Conservation (phyloP, 2,329 filamentous ascomycete species). For the Helotiales sp. region DNA sequence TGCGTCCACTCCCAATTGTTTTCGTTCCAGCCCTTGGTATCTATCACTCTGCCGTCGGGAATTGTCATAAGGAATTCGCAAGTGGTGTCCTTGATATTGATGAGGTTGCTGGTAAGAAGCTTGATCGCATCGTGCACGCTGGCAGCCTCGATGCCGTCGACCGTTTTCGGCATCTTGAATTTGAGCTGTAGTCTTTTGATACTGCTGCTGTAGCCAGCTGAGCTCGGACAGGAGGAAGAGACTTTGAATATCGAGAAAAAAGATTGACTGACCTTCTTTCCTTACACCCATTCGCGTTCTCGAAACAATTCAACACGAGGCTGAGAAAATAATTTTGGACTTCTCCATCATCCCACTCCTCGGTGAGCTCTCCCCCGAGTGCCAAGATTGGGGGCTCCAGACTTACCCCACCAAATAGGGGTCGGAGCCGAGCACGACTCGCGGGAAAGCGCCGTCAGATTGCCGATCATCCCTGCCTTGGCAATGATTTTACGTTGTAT, state of each 20-base stretch:
- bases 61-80: conserved; percentile 73
- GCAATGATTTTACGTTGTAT: neutral
- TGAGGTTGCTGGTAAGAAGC: conserved; percentile 41
- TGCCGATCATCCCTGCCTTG: neutral
- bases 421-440: neutral
- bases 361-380: neutral
- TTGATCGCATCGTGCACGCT: neutral
- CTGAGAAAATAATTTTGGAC: neutral
- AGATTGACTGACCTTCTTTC: neutral
- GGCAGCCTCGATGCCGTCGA: neutral
- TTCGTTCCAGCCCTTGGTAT: conserved; percentile 74
- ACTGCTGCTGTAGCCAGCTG: neutral
- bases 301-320: neutral
- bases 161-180: neutral
- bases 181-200: neutral
- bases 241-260: neutral
- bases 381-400: neutral
- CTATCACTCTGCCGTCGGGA: conserved; percentile 69
- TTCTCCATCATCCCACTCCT: neutral
- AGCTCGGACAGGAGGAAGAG: neutral
- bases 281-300: neutral
- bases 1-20: conserved; percentile 83
- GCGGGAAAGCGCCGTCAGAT: neutral
- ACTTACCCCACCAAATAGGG: neutral
- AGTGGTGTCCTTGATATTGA: conserved; percentile 74